Percentiles rank a stretch among this genome's conserved stretches.
Conservation (phyloP, 2,329 filamentous ascomycete species). For the Aspergillus versicolor region DNA sequence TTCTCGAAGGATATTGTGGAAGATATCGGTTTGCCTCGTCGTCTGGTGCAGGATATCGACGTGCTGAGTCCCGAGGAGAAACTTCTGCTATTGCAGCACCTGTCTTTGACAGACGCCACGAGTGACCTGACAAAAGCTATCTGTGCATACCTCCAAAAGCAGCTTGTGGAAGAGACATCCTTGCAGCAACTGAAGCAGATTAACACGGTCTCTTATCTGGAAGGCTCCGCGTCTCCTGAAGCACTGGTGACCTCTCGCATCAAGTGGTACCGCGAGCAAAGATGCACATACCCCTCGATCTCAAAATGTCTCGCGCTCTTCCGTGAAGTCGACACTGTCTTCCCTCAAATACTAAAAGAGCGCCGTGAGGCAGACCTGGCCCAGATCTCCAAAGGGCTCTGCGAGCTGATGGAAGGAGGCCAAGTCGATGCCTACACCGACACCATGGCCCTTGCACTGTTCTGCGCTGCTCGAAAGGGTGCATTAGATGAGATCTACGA, state of each 20-base stretch:
- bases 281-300: conserved; percentile 35
- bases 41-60: conserved; percentile 44
- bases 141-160: conserved; percentile 32
- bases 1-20: conserved; percentile 34
- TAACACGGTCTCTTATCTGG: conserved; percentile 42
- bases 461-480: conserved; percentile 56
- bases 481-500: conserved; percentile 64
- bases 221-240: conserved; percentile 36
- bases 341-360: conserved; percentile 29
- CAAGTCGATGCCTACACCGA: conserved; percentile 51
- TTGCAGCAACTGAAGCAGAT: conserved; percentile 41
- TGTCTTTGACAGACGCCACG: conserved; percentile 30
- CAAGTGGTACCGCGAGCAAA: conserved; percentile 44
- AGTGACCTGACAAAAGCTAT: conserved; percentile 30
- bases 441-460: conserved; percentile 57
- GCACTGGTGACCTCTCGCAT: conserved; percentile 41
- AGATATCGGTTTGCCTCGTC: conserved; percentile 33
- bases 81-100: conserved; percentile 40
- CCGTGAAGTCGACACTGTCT: conserved; percentile 31
- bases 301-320: conserved; percentile 39
- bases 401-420: conserved; percentile 30
- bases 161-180: conserved; percentile 40
- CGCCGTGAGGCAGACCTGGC: conserved; percentile 37
- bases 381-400: conserved; percentile 38
- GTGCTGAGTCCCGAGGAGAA: conserved; percentile 43